Percentiles rank a stretch among this genome's conserved stretches.
These are phyloP conservation scores for Erodium maritimum DNA, from an alignment of 345 rosid genomes.

Conservation along the genomic window DNA sequence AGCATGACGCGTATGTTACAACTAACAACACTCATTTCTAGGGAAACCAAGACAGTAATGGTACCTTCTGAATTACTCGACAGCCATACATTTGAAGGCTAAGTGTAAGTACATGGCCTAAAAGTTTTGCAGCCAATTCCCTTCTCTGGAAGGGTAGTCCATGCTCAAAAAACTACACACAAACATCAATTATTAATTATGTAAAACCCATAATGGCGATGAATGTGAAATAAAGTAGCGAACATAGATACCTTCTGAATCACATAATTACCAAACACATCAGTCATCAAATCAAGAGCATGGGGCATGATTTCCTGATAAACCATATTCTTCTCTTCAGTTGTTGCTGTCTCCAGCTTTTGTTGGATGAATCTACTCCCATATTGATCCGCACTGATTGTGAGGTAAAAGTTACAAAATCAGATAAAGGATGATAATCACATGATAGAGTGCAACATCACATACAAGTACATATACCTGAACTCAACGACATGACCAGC, in stretches of 20 bases:
- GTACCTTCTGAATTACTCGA: slow-evolving; percentile 93
- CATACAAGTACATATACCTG: slow-evolving; percentile 26
- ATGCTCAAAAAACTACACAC: slow-evolving; percentile 82
- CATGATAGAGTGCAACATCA: too few species aligned
- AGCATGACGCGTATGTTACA: not conserved
- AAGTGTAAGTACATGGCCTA: slow-evolving; percentile 68
- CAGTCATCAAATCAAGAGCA: slow-evolving; percentile 77
- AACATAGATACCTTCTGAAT: slow-evolving; percentile 63
- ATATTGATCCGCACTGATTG: slow-evolving; percentile 73
- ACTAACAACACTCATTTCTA: too few species aligned
- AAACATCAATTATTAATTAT: too few species aligned
- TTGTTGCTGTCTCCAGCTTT: slow-evolving; percentile 82
- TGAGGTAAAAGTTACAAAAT: not conserved
- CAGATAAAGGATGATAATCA: not conserved
- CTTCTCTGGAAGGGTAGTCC: slow-evolving; percentile 73
- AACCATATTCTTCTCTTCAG: slow-evolving; percentile 77
- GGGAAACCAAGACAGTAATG: too few species aligned
- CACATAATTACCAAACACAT: slow-evolving; percentile 93
- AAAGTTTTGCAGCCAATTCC: slow-evolving; percentile 69
- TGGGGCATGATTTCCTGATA: slow-evolving; percentile 84
- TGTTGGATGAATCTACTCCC: slow-evolving; percentile 97
- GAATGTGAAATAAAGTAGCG: too few species aligned
- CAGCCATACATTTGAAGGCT: slow-evolving; percentile 99
- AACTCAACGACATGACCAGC: slow-evolving; percentile 66
- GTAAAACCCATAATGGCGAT: too few species aligned